A percentile compares a stretch with the other conserved stretches of the same genome.
Evolutionary conservation across 1,139 yeast genomes (phyloP).

Genomic region (Scheffersomyces cryptocercus): DNA sequence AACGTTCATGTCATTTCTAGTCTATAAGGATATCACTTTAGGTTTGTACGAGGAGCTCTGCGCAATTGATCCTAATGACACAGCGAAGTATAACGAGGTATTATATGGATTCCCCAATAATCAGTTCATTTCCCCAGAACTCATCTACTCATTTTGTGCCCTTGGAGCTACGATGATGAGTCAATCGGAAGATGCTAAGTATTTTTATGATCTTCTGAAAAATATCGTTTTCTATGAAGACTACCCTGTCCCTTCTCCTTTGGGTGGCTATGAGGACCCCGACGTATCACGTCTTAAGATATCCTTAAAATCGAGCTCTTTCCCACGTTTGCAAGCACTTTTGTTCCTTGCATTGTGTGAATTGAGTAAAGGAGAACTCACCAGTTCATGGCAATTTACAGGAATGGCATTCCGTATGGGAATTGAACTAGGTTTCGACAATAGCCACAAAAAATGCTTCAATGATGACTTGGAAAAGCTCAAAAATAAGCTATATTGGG

Average conservation of each 20-base stretch:
- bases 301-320: background rate
- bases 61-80: background rate
- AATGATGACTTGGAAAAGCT: background rate
- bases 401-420: constrained; percentile 4
- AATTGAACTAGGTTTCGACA: constrained; percentile 2
- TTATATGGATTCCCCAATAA: background rate
- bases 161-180: background rate
- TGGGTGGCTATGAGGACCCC: background rate
- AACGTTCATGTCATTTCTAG: background rate
- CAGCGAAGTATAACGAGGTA: background rate
- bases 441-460: constrained; percentile 2
- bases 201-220: background rate
- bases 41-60: background rate
- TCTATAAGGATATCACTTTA: background rate
- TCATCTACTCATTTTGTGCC: background rate
- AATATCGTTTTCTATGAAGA: background rate
- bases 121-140: background rate
- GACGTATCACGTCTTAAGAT: background rate
- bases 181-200: background rate
- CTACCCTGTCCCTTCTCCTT: background rate
- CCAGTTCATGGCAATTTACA: constrained; percentile 2
- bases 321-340: constrained; percentile 1
- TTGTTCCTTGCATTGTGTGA: constrained; percentile 2
- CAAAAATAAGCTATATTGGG: constrained; percentile 2
- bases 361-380: constrained; percentile 3